Evolutionary conservation across 257 asterid genomes (phyloP).

Genomic region (Misopates orontium): DNA sequence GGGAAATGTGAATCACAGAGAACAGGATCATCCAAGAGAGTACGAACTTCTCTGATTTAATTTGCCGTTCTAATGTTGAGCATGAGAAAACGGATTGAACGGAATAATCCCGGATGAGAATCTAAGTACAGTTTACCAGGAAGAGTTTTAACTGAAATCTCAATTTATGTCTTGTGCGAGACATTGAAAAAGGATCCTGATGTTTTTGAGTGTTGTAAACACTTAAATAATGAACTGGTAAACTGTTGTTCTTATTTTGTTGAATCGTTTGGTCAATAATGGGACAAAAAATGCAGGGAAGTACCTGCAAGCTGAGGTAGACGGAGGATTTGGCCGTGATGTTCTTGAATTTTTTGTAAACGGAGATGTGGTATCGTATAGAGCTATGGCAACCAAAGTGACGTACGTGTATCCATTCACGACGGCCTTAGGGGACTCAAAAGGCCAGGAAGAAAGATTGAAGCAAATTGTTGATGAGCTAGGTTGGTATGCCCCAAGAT

Average conservation of each 20-base stretch:
- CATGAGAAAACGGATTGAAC: neutral
- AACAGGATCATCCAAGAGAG: too few species aligned
- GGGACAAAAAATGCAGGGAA: conserved; percentile 49
- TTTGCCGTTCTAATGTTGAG: neutral
- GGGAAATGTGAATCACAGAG: too few species aligned
- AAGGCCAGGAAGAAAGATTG: conserved; percentile 81
- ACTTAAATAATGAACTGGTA: too few species aligned
- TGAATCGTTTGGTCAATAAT: neutral
- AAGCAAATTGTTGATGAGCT: conserved; percentile 56
- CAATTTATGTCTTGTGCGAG: too few species aligned
- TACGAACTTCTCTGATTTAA: too few species aligned
- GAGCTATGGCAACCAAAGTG: conserved; percentile 90
- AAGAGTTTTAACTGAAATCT: too few species aligned
- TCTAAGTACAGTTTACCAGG: too few species aligned
- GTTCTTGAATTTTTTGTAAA: conserved; percentile 76
- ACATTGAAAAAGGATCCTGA: too few species aligned
- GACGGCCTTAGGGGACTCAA: conserved; percentile 91
- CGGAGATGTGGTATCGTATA: conserved; percentile 62
- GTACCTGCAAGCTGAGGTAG: conserved; percentile 83
- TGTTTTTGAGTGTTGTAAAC: too few species aligned
- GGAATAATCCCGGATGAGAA: neutral
- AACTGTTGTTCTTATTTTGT: neutral
- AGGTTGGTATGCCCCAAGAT: conserved; percentile 88
- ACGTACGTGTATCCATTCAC: conserved; percentile 87
- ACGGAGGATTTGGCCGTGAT: conserved; percentile 90